These are phyloP conservation scores for Eucalyptus sideroxylon DNA, from an alignment of 345 rosid species.

Conservation along the genomic window DNA sequence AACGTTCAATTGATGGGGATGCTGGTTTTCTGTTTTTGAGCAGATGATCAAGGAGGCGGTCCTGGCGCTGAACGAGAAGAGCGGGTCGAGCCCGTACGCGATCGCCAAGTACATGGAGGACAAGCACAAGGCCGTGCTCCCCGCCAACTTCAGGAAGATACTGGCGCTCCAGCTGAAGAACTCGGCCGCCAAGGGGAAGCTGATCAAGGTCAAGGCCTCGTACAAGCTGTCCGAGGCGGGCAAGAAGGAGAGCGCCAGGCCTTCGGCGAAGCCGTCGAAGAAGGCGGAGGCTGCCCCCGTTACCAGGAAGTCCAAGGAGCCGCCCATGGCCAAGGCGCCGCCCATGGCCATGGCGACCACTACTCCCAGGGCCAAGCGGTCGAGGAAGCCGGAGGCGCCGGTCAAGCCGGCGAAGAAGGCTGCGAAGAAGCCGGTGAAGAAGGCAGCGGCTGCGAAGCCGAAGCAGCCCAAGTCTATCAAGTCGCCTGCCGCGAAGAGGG, in stretches of 20 bases:
- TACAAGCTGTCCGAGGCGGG: conserved; percentile 51
- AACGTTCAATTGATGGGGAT: neutral
- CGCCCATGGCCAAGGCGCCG: neutral
- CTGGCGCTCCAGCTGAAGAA: conserved; percentile 59
- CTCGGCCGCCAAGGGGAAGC: conserved; percentile 51
- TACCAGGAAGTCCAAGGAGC: conserved; percentile 12
- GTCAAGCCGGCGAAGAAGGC: neutral
- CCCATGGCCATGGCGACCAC: neutral
- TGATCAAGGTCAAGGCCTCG: conserved; percentile 72
- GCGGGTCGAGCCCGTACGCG: conserved; percentile 81
- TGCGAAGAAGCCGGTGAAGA: neutral
- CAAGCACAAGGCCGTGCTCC: conserved; percentile 58
- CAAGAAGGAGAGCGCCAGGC: conserved; percentile 27
- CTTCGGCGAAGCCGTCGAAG: conserved; percentile 26
- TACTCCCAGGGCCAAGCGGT: neutral
- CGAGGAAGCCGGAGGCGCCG: neutral
- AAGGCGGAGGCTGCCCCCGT: conserved; percentile 16
- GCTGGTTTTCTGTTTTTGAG: neutral
- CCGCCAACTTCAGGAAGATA: conserved; percentile 58
- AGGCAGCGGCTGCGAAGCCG: neutral
- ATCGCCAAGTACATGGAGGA: conserved; percentile 74
- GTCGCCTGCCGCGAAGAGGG: conserved; percentile 4
- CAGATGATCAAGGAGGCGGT: conserved; percentile 86
- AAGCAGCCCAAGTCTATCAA: conserved; percentile 5
- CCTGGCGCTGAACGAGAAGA: conserved; percentile 43